A percentile compares a stretch with the other conserved stretches of the same genome.
Evolutionary conservation across 73 alveolate species (phyloP).

Genomic region (Paramecium sexaurelia): DNA sequence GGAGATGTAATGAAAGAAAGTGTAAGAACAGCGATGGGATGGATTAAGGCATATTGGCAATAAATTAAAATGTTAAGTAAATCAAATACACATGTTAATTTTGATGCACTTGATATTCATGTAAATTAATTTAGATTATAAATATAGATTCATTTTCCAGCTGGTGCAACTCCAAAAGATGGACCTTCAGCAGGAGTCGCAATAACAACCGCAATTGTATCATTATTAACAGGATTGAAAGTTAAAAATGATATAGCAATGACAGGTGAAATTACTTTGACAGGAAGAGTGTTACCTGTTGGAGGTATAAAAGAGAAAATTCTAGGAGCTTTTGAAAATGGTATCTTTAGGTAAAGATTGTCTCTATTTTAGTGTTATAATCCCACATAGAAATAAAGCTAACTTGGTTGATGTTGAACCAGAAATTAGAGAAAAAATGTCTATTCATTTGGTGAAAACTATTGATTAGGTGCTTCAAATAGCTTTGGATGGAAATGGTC

Average conservation of each 20-base stretch:
- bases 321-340: conserved; percentile 87
- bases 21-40: conserved; percentile 84
- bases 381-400: conserved; percentile 43
- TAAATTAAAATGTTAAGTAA: conserved; percentile 67
- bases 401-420: conserved; percentile 45
- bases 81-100: conserved; percentile 37
- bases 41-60: conserved; percentile 83
- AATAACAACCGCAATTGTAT: conserved; percentile 91
- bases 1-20: conserved; percentile 94
- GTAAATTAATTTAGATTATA: not conserved
- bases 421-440: conserved; percentile 51
- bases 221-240: conserved; percentile 80
- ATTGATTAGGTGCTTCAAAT: conserved; percentile 56
- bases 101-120: conserved; percentile 86
- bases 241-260: conserved; percentile 84
- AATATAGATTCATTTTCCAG: conserved; percentile 85
- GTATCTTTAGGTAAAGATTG: conserved; percentile 72
- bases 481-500: conserved; percentile 61
- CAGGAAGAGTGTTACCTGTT: conserved; percentile 87
- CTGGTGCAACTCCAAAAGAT: conserved; percentile 95
- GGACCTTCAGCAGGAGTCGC: conserved; percentile 97
- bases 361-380: conserved; percentile 38
- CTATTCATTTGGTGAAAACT: conserved; percentile 19
- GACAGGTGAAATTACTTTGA: conserved; percentile 92
- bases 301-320: conserved; percentile 94